A percentile compares a stretch with the other conserved stretches of the same genome.
Evolutionary conservation across 306 rosid genomes (phyloP).

Genomic region (Ziziphus jujuba): DNA sequence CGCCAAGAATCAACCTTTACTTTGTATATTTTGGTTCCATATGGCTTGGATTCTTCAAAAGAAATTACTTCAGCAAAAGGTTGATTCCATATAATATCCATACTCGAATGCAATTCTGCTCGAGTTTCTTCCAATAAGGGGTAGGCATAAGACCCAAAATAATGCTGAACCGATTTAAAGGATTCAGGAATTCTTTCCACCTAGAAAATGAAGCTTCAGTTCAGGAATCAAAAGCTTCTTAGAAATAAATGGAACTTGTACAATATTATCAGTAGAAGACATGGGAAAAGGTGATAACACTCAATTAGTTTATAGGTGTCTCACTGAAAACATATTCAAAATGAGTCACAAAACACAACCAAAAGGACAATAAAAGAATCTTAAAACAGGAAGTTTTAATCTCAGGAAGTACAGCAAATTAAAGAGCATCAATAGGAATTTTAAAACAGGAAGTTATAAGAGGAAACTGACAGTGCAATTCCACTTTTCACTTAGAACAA

Average conservation of each 20-base stretch:
- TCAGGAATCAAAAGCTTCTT: neutral
- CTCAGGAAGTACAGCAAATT: too few relatives aligned
- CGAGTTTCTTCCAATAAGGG: constrained; percentile 75
- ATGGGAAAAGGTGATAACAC: neutral
- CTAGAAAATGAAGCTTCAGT: constrained; percentile 26
- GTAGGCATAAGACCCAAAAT: constrained; percentile 42
- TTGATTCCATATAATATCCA: constrained; percentile 46
- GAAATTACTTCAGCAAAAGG: constrained; percentile 54
- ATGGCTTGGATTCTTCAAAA: constrained; percentile 27
- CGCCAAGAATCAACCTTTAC: constrained; percentile 45
- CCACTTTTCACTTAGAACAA: too few relatives aligned
- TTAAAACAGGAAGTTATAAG: too few relatives aligned
- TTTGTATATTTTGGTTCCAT: constrained; percentile 27
- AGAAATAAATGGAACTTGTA: too few relatives aligned
- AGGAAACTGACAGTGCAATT: too few relatives aligned
- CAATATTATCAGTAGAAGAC: too few relatives aligned
- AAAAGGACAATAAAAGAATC: too few relatives aligned
- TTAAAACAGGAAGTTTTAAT: too few relatives aligned
- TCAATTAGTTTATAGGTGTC: neutral
- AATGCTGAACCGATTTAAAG: constrained; percentile 42
- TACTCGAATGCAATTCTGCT: constrained; percentile 47
- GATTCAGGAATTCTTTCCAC: constrained; percentile 45
- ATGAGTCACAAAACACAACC: neutral
- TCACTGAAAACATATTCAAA: neutral
- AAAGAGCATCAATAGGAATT: too few relatives aligned